A percentile compares a stretch with the other conserved stretches of the same genome.
Conservation (phyloP, 805 yeast genomes). For the Tetrapisispora fleetii region DNA sequence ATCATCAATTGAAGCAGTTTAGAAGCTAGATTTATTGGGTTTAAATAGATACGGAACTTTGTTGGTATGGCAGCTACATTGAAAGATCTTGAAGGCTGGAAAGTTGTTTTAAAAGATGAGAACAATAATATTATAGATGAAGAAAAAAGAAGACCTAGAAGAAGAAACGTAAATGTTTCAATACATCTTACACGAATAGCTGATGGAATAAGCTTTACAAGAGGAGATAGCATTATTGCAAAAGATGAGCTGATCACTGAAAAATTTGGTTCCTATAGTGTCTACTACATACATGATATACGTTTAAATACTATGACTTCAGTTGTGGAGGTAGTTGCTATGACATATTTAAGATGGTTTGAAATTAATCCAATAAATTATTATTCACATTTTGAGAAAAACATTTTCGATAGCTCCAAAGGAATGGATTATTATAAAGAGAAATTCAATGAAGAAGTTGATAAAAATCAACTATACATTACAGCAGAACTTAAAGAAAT, state of each 20-base stretch:
- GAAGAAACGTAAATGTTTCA: constrained; percentile 8
- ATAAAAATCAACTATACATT: constrained; percentile 42
- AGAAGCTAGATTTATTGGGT: no score
- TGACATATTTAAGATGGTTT: constrained; percentile 36
- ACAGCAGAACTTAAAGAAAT: constrained; percentile 42
- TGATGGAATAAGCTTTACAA: constrained; percentile 40
- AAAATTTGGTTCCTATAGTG: constrained; percentile 16
- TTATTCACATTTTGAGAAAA: constrained; percentile 19
- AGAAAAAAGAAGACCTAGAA: constrained; percentile 5
- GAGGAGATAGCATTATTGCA: constrained; percentile 45
- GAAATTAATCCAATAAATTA: constrained; percentile 32
- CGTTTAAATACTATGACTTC: constrained; percentile 38
- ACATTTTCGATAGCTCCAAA: constrained; percentile 13
- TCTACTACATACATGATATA: constrained; percentile 45
- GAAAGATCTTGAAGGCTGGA: constrained; percentile 19
- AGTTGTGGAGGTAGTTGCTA: constrained; percentile 39
- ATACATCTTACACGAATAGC: constrained; percentile 31
- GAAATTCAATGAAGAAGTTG: constrained; percentile 15
- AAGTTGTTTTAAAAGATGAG: constrained; percentile 13
- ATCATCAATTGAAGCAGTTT: no score
- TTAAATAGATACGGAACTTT: no score
- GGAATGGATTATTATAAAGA: constrained; percentile 10
- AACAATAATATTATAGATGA: constrained; percentile 10
- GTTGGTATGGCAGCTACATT: constrained; percentile 9
- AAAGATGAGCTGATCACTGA: constrained; percentile 24